Evolutionary conservation across 2,329 filamentous ascomycete species (phyloP).

Genomic region (Aspergillus sp.): DNA sequence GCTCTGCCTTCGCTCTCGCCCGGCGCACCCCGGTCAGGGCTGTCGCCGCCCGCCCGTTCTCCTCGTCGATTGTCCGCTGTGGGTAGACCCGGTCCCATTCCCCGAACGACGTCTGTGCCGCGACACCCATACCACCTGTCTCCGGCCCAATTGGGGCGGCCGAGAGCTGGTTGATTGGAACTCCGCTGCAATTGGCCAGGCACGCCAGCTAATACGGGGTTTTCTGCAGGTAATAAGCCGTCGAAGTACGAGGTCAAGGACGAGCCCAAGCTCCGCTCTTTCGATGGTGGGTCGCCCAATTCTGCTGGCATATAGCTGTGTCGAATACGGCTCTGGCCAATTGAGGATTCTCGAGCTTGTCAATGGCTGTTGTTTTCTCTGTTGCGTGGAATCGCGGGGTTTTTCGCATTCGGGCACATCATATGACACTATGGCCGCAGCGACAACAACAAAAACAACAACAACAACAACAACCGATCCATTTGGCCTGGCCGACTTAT

Average conservation of each 20-base stretch:
- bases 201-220: constrained; percentile 15
- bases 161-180: constrained; percentile 1
- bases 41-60: constrained; percentile 36
- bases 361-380: no score
- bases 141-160: constrained; percentile 18
- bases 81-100: no score
- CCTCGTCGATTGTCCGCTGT: constrained; percentile 37
- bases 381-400: no score
- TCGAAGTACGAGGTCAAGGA: constrained; percentile 33
- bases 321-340: no score
- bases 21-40: constrained; percentile 36
- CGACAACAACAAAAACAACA: no score
- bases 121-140: no score
- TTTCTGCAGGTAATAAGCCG: constrained; percentile 23
- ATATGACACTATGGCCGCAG: no score
- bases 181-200: neutral
- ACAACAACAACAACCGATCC: neutral
- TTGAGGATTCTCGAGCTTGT: no score
- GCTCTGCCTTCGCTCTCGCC: constrained; percentile 37
- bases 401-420: no score
- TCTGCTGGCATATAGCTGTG: no score
- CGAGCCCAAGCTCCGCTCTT: constrained; percentile 35
- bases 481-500: neutral
- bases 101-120: no score
- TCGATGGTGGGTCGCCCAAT: constrained; percentile 31